phyloP scores from a whole-genome alignment of 2,329 filamentous ascomycete species.

The Knufia petricola region DNA sequence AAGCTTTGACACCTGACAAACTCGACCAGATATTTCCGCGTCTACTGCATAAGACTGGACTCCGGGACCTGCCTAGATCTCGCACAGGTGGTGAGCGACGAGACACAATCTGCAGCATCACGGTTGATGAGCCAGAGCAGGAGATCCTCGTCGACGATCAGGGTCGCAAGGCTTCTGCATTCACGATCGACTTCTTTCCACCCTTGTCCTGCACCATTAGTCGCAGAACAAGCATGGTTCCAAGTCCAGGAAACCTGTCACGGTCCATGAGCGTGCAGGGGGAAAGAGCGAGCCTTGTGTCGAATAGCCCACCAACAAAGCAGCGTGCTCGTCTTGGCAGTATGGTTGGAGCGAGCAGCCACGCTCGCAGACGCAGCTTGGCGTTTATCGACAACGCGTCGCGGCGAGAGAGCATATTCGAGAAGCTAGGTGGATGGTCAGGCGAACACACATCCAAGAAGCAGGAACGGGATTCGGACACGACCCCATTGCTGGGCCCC shows the following conservation, averaged over 20 bases:
- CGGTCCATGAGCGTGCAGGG: no score
- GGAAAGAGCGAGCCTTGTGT: neutral
- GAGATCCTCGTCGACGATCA: neutral
- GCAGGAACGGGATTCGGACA: neutral
- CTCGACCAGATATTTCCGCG: conserved; percentile 3
- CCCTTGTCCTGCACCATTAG: conserved; percentile 12
- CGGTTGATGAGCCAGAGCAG: conserved; percentile 1
- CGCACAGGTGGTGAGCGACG: conserved; percentile 2
- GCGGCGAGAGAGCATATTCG: neutral
- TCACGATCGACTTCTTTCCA: conserved; percentile 20
- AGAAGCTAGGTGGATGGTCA: neutral
- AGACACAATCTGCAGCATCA: neutral
- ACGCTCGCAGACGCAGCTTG: conserved; percentile 11
- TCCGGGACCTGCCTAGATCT: conserved; percentile 14
- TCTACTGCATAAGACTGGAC: conserved; percentile 13
- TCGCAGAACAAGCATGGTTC: conserved; percentile 3
- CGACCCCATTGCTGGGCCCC: conserved; percentile 9
- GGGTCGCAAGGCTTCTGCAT: neutral
- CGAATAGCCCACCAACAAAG: neutral
- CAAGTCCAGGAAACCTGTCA: no score
- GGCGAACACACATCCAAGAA: neutral
- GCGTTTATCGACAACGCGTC: neutral
- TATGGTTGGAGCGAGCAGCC: conserved; percentile 16
- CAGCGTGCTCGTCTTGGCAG: conserved; percentile 10
- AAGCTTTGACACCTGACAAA: conserved; percentile 2